Evolutionary conservation across 192 early-diverging fungal genomes (phyloP).

Genomic region (Chytriomyces hyalinus): DNA sequence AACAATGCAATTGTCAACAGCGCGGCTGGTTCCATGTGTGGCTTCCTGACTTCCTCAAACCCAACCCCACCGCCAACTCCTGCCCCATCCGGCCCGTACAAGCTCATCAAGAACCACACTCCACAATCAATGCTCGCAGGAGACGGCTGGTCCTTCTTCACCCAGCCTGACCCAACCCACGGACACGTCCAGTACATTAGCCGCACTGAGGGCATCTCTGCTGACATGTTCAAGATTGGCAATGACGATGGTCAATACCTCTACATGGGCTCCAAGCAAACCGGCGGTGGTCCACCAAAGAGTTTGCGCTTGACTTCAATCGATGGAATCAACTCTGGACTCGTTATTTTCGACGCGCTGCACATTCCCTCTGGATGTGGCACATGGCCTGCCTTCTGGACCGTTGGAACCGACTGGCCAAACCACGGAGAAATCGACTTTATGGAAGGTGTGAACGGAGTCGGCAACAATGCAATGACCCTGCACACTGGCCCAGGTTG

Average conservation of each 20-base stretch:
- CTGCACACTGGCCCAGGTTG: conserved; percentile 48
- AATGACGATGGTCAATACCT: background rate
- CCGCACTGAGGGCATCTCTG: background rate
- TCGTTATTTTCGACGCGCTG: conserved; percentile 14
- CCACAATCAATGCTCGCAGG: conserved; percentile 40
- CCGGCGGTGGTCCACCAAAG: conserved; percentile 23
- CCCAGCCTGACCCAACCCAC: conserved; percentile 42
- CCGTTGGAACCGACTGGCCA: conserved; percentile 51
- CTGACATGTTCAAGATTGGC: background rate
- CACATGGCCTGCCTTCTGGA: conserved; percentile 61
- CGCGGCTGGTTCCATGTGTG: background rate
- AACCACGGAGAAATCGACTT: conserved; percentile 56
- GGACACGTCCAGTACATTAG: conserved; percentile 39
- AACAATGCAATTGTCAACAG: background rate
- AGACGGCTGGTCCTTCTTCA: conserved; percentile 42
- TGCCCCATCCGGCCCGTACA: conserved; percentile 2
- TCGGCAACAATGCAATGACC: conserved; percentile 33
- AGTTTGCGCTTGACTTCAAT: conserved; percentile 40
- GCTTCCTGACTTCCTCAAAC: background rate
- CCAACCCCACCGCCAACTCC: background rate
- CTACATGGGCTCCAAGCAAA: background rate
- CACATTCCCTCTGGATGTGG: conserved; percentile 58
- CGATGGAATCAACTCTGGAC: conserved; percentile 30
- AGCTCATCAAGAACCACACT: conserved; percentile 23
- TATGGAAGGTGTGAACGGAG: conserved; percentile 51